Evolutionary conservation across 1,284 basidiomycete species (phyloP).

Genomic region (Tilletia horrida): DNA sequence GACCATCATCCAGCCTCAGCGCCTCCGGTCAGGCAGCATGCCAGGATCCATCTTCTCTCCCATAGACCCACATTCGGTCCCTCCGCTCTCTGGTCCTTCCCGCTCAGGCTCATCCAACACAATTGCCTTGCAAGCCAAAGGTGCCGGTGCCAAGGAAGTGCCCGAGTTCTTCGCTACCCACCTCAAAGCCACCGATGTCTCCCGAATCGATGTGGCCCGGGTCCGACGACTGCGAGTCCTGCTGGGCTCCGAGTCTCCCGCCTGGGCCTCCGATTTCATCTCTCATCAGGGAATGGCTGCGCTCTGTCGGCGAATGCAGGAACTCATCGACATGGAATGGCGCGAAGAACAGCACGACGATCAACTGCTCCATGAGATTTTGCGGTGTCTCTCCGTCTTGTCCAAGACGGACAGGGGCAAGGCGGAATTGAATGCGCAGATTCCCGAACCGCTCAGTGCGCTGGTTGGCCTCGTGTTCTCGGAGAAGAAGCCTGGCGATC

Average conservation of each 20-base stretch:
- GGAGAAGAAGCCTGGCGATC: slow-evolving; percentile 94
- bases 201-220: slow-evolving; percentile 29
- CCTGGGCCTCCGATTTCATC: slow-evolving; percentile 90
- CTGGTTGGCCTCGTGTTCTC: slow-evolving; percentile 82
- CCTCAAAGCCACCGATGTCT: slow-evolving; percentile 37
- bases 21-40: slow-evolving; percentile 17
- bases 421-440: slow-evolving; percentile 71
- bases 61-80: slow-evolving; percentile 20
- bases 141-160: slow-evolving; percentile 30
- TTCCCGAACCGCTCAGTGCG: slow-evolving; percentile 79
- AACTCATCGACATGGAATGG: slow-evolving; percentile 93
- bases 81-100: slow-evolving; percentile 28
- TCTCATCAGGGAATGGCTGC: slow-evolving; percentile 73
- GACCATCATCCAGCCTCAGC: background rate
- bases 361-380: slow-evolving; percentile 81
- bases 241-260: slow-evolving; percentile 54
- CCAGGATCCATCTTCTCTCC: background rate
- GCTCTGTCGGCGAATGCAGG: slow-evolving; percentile 78
- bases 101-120: slow-evolving; percentile 21
- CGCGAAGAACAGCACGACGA: slow-evolving; percentile 98
- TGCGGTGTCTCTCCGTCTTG: slow-evolving; percentile 89
- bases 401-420: slow-evolving; percentile 70
- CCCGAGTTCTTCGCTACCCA: slow-evolving; percentile 39
- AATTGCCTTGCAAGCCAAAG: slow-evolving; percentile 19
- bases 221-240: slow-evolving; percentile 47